These are phyloP conservation scores for Acorus gramineus DNA, from an alignment of 106 monocot species.

Conservation along the genomic window DNA sequence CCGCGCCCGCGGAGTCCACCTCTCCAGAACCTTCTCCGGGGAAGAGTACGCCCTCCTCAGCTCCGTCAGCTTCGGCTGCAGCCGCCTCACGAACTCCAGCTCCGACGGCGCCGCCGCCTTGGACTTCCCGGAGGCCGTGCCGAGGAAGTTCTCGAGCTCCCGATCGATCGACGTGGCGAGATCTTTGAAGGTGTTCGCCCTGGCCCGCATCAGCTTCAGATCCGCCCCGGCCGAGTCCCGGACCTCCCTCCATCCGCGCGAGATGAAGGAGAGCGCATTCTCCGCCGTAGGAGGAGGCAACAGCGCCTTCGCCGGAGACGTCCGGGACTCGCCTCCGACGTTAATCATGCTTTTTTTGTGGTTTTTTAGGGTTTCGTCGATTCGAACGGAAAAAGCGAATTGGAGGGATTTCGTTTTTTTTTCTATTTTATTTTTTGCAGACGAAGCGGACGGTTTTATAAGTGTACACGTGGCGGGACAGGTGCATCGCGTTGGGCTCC, in stretches of 20 bases:
- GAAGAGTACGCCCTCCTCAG: conserved; percentile 69
- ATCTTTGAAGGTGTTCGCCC: conserved; percentile 58
- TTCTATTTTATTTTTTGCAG: no score
- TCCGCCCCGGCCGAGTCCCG: conserved; percentile 76
- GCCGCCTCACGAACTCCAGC: conserved; percentile 77
- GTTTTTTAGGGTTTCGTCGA: no score
- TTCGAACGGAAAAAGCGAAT: no score
- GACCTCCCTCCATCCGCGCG: conserved; percentile 85
- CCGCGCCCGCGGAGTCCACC: conserved; percentile 21
- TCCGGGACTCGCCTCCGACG: conserved; percentile 32
- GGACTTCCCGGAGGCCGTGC: conserved; percentile 26
- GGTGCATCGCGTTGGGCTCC: no score
- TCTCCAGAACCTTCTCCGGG: conserved; percentile 34
- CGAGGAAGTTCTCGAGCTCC: conserved; percentile 86
- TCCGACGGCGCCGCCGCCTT: conserved; percentile 26
- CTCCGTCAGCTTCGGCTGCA: conserved; percentile 76
- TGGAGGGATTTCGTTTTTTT: no score
- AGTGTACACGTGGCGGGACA: no score
- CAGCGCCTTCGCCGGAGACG: conserved; percentile 5
- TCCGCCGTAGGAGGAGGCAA: conserved; percentile 38
- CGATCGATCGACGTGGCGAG: conserved; percentile 58
- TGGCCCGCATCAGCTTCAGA: conserved; percentile 60
- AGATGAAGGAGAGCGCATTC: conserved; percentile 69
- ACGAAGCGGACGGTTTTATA: no score
- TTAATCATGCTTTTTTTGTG: conserved; percentile 27